These are phyloP conservation scores for Citeromyces hawaiiensis DNA, from an alignment of 1,139 yeast genomes.

Conservation along the genomic window DNA sequence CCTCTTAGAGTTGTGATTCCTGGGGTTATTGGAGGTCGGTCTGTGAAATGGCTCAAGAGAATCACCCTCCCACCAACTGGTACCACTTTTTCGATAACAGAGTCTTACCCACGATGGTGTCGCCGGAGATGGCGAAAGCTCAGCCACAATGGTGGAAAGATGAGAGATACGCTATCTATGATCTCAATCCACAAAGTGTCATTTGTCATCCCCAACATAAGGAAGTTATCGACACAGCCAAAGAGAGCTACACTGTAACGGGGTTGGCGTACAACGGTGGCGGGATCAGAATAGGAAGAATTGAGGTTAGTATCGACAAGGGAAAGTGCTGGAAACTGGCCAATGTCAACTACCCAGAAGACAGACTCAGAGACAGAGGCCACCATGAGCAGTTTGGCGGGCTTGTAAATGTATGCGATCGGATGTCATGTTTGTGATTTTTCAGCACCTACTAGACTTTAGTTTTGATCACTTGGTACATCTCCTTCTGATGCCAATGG, in stretches of 20 bases:
- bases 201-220: conserved; percentile 18
- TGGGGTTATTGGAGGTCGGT: conserved; percentile 21
- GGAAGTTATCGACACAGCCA: conserved; percentile 6
- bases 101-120: conserved; percentile 20
- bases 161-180: conserved; percentile 19
- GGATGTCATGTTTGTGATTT: conserved; percentile 17
- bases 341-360: conserved; percentile 18
- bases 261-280: conserved; percentile 23
- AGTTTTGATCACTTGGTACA: no score
- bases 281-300: conserved; percentile 18
- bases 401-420: conserved; percentile 17
- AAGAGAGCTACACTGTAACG: conserved; percentile 10
- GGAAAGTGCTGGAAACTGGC: conserved; percentile 17
- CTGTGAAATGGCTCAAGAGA: conserved; percentile 19
- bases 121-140: conserved; percentile 17
- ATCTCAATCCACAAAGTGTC: conserved; percentile 18
- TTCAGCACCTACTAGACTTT: no score
- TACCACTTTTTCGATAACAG: conserved; percentile 20
- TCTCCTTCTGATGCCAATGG: no score
- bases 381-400: conserved; percentile 18
- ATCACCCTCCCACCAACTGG: conserved; percentile 19
- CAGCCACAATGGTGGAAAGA: conserved; percentile 21
- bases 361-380: conserved; percentile 16
- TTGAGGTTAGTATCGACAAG: conserved; percentile 18
- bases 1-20: conserved; percentile 21